Evolutionary conservation across 768 basidiomycete genomes (phyloP), one percentile per base, ranked within the genome.

Genomic region (Panaeolus papilionaceus): DNA sequence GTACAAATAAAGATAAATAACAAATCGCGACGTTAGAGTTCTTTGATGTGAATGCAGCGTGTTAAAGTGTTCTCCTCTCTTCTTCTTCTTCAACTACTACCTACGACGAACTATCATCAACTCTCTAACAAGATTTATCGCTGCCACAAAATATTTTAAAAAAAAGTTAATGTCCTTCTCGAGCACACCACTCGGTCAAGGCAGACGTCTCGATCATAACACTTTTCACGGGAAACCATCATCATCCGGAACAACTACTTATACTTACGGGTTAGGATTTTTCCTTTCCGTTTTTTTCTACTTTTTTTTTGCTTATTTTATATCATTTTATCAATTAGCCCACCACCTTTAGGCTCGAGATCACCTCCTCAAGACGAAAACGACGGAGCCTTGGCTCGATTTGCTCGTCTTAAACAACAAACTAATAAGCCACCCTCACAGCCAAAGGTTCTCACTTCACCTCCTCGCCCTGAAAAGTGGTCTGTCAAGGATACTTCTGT

Each of bases 401-500:
- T 82, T 67, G 80, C 80, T n/a, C 81, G 79, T 64, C 73, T 79
- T 38, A 83, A 84, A 70, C 81, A 83, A 69, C 80, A 81, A 45
- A 66, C 69, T 10, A 66, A 70, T 45, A 79, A 77, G 49, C 77
- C 81, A 66, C 78, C 80, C 58, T 58, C 54, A 58, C 80, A 76
- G 23, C 79, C 83, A 38, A 83, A 76, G 79, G 81, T 80, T 75
- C 85, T 77, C 74, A 84, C 75, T 72, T 76, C 79, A 58, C 79
- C 80, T 16, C 84, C 84, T n/a, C 82, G 89, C 63, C 92, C 93
- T 47, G 85, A 88, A 72, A 88, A 83, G 83, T 92, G 90, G 90
- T 75, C 76, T 67, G 87, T 93, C 67, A 91, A 91, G 73, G 92
- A 93, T 78, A 95, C 94, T 54, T 90, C 93, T 20, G 94, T 95